Evolutionary conservation across 768 basidiomycete species (phyloP).

Genomic region (Cystobasidium tubakii): DNA sequence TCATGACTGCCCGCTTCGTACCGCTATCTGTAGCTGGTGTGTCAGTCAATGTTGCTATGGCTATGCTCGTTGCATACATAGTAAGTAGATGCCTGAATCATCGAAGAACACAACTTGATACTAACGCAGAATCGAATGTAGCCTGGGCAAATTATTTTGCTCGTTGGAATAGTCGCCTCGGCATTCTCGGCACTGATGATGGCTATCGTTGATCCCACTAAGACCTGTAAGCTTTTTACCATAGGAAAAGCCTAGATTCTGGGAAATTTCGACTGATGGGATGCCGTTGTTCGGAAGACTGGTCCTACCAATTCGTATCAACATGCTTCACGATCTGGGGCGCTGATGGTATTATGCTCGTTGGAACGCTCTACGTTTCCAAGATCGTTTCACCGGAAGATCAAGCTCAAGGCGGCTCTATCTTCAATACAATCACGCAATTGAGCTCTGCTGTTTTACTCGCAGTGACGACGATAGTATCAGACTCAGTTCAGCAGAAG

Average conservation of each 20-base stretch:
- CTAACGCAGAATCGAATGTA: neutral
- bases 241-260: too few relatives aligned
- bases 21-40: slow-evolving; percentile 5
- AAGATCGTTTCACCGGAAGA: slow-evolving; percentile 6
- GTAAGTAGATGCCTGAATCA: neutral
- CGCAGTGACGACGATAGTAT: slow-evolving; percentile 1
- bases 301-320: slow-evolving; percentile 23
- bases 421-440: slow-evolving; percentile 20
- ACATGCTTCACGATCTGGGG: slow-evolving; percentile 1
- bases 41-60: slow-evolving; percentile 6
- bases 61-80: neutral
- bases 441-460: neutral
- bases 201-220: slow-evolving; percentile 8
- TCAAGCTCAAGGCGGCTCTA: slow-evolving; percentile 18
- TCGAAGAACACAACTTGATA: too few relatives aligned
- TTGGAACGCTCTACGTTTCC: slow-evolving; percentile 3
- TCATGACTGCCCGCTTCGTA: slow-evolving; percentile 16
- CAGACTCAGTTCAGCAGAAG: slow-evolving; percentile 10
- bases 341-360: slow-evolving; percentile 6
- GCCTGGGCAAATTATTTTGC: slow-evolving; percentile 1
- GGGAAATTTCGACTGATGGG: too few relatives aligned
- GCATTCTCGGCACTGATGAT: neutral
- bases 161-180: neutral
- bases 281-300: neutral
- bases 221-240: slow-evolving; percentile 5